Evolutionary conservation across 2,329 filamentous ascomycete genomes (phyloP), one percentile per base, ranked within the genome.

Genomic region (Metarhizium humberi): DNA sequence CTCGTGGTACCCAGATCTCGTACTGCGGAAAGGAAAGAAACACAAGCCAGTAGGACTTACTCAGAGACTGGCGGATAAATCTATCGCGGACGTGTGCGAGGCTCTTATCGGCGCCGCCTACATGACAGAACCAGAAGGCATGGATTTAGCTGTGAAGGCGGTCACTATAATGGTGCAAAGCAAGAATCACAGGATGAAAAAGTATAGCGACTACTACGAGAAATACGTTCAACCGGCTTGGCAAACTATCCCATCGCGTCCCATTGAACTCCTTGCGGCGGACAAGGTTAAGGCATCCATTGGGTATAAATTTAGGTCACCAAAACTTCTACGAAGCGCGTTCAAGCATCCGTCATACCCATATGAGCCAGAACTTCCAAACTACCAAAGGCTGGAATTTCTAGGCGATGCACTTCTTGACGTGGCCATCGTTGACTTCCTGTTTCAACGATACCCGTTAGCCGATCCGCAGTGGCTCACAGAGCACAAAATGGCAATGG

Each of bases 401-500:
- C 74, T 97, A 0, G 92, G 92, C 0, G 94, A 97, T 67, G 84
- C 92, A 0, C 77, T 97, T 2, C 82, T 95, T 1, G 92, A 96
- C 66, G 88, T 92, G 82, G 87, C 79, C 11, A 90, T 87, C 63
- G 86, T 97, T 54, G 87, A 92, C 62, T 84, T 89, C 62, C 78
- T 99, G 4, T 97, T 90, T 71, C 79, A 84, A 61, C 78, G 76
- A 3, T 90, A 88, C 62, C 90, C 91, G 0, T 75, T 82, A 52
- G 88, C 87, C 56, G 91, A 96, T 64, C 92, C 94, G 0, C 92
- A 97, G 67, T 97, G 92, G 92, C 77, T 99, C 57, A 97, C 94
- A 0, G 94, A 97, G 71, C 92, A 97, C 77, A 97, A 97, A 73
- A 96, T 95, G 85, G 90, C 92, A n/a, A 96, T 99, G 89, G 92